Percentiles rank a stretch among this genome's conserved stretches.
Evolutionary conservation across 176 grass and related monocot genomes (phyloP).

Genomic region (Rhipidocladum racemiflorum): DNA sequence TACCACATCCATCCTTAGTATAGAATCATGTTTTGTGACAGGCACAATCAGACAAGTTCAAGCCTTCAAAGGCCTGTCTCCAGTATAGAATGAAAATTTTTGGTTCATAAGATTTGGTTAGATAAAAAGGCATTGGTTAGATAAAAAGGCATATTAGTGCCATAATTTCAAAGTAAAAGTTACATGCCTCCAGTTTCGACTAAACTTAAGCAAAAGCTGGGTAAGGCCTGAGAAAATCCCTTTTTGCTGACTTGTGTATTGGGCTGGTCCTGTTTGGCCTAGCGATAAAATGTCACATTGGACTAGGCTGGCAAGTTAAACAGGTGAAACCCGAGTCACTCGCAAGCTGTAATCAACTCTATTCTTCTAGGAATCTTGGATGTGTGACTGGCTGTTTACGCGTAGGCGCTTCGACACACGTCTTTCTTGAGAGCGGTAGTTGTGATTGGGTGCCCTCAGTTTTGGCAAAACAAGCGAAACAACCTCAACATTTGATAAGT

Average conservation of each 20-base stretch:
- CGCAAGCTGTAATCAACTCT: not conserved
- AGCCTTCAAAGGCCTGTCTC: not conserved
- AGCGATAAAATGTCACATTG: not conserved
- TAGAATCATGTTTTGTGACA: not conserved
- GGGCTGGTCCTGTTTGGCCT: not conserved
- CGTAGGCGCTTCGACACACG: not conserved
- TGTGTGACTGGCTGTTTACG: not conserved
- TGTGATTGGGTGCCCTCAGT: not conserved
- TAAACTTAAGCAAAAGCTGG: not conserved
- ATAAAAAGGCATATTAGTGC: not conserved
- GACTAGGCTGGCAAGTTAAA: not conserved
- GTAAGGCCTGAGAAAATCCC: not conserved
- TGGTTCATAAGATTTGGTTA: not conserved
- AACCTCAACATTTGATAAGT: not conserved
- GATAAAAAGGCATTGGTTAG: not conserved
- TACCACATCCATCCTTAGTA: not conserved
- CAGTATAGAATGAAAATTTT: too few species aligned
- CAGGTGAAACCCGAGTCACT: not conserved
- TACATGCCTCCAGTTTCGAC: not conserved
- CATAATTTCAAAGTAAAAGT: not conserved
- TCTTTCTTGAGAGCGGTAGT: not conserved
- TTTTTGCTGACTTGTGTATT: not conserved
- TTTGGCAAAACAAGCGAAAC: not conserved
- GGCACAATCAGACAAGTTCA: not conserved
- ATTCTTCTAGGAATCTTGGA: not conserved